Percentiles rank a stretch among this genome's conserved stretches.
Evolutionary conservation across 768 basidiomycete species (phyloP).

Genomic region (Neoboletus brunneissimus): DNA sequence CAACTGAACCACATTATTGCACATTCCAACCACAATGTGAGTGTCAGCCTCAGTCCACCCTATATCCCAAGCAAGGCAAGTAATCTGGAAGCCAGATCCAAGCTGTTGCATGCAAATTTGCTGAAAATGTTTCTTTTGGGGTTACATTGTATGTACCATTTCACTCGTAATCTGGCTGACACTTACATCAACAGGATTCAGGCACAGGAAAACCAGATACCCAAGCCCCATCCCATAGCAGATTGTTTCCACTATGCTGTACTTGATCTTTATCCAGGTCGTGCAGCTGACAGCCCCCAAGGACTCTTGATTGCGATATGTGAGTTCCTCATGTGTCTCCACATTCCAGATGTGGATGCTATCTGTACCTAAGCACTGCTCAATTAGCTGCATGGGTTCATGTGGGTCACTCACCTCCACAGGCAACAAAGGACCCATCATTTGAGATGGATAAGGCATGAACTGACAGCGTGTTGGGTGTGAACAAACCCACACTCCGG

Average conservation of each 20-base stretch:
- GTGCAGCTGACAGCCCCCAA: not conserved
- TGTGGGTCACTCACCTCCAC: too few species aligned
- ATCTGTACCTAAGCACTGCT: not conserved
- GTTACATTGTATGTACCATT: not conserved
- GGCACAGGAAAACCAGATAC: conserved; percentile 1
- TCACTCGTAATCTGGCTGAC: not conserved
- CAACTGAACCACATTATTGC: conserved; percentile 5
- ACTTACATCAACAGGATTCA: conserved; percentile 9
- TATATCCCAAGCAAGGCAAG: not conserved
- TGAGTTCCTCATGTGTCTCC: not conserved
- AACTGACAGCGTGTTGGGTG: too few species aligned
- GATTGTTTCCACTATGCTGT: not conserved
- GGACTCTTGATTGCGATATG: not conserved
- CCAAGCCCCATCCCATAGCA: conserved; percentile 8
- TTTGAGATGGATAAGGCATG: too few species aligned
- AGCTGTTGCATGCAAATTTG: not conserved
- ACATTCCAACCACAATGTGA: not conserved
- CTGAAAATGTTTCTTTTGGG: conserved; percentile 2
- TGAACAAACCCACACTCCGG: too few species aligned
- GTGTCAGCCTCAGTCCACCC: not conserved
- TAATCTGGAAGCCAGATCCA: not conserved
- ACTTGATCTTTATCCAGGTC: conserved; percentile 2
- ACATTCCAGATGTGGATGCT: conserved; percentile 6
- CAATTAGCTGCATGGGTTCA: too few species aligned
- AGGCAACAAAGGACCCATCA: too few species aligned